A percentile compares a stretch with the other conserved stretches of the same genome.
Conservation (phyloP, 192 early-diverging fungal species). For the Podila epigama region DNA sequence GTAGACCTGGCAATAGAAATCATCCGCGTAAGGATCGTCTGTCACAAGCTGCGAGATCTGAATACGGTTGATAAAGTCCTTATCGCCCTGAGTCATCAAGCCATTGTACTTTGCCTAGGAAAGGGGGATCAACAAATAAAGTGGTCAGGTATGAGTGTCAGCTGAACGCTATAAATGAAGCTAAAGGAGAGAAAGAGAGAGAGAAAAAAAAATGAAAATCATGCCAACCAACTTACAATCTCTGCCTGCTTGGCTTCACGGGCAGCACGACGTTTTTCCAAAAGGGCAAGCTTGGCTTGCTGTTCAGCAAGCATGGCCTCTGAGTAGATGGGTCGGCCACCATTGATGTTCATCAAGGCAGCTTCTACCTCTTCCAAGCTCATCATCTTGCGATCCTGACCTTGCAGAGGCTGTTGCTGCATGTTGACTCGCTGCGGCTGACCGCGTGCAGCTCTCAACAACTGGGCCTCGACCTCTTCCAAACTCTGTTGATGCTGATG, state of each 20-base stretch:
- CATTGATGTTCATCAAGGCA: conserved; percentile 57
- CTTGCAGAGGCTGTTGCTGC: conserved; percentile 11
- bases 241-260: conserved; percentile 50
- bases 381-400: conserved; percentile 59
- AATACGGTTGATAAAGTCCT: conserved; percentile 92
- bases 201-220: conserved; percentile 11
- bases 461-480: conserved; percentile 64
- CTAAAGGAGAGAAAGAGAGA: neutral
- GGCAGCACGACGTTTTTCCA: conserved; percentile 34
- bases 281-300: conserved; percentile 29
- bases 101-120: conserved; percentile 82
- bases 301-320: conserved; percentile 45
- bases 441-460: conserved; percentile 48
- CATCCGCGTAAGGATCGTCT: conserved; percentile 91
- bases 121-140: neutral
- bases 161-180: neutral
- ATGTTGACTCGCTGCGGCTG: conserved; percentile 11
- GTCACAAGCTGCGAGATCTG: conserved; percentile 95
- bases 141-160: neutral
- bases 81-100: conserved; percentile 93
- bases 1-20: conserved; percentile 97
- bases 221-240: conserved; percentile 28
- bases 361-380: conserved; percentile 80
- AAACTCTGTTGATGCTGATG: conserved; percentile 48
- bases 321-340: conserved; percentile 48